phyloP scores from a whole-genome alignment of 129 eudicot genomes.

The Centaurea solstitialis region DNA sequence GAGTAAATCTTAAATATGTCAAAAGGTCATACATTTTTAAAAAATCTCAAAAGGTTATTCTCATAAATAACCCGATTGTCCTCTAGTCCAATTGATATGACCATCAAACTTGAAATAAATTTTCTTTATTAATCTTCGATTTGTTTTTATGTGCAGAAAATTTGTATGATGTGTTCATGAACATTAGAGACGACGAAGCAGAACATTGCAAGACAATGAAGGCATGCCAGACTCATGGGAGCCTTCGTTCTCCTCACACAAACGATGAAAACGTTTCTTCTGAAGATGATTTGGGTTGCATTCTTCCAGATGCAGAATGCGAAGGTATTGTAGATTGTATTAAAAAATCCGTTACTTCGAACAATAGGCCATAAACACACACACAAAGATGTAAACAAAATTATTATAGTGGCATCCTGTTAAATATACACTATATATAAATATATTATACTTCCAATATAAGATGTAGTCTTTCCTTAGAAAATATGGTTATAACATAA shows the following conservation, averaged over 20 bases:
- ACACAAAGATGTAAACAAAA: not conserved
- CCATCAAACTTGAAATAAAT: not conserved
- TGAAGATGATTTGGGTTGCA: slow-evolving; percentile 64
- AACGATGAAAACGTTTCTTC: slow-evolving; percentile 26
- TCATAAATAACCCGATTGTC: not conserved
- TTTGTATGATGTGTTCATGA: slow-evolving; percentile 85
- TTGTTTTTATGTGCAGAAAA: slow-evolving; percentile 55
- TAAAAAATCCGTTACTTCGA: slow-evolving; percentile 58
- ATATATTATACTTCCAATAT: not conserved
- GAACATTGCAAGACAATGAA: slow-evolving; percentile 99
- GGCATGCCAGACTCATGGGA: slow-evolving; percentile 95
- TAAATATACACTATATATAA: not conserved
- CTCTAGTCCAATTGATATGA: not conserved
- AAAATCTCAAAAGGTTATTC: not conserved
- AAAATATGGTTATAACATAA: not conserved
- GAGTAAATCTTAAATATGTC: not conserved
- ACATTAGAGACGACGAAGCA: slow-evolving; percentile 99
- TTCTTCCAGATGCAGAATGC: slow-evolving; percentile 56
- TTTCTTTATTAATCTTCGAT: not conserved
- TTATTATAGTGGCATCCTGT: not conserved
- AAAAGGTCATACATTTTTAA: not conserved
- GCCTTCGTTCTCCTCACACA: slow-evolving; percentile 89
- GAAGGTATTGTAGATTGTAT: slow-evolving; percentile 94
- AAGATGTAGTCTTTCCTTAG: slow-evolving; percentile 1
- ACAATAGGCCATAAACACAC: slow-evolving; percentile 14